Percentiles rank a stretch among this genome's conserved stretches.
These are phyloP conservation scores for Backusella mclennaniae DNA, from an alignment of 192 early-diverging fungal genomes.

Conservation along the genomic window DNA sequence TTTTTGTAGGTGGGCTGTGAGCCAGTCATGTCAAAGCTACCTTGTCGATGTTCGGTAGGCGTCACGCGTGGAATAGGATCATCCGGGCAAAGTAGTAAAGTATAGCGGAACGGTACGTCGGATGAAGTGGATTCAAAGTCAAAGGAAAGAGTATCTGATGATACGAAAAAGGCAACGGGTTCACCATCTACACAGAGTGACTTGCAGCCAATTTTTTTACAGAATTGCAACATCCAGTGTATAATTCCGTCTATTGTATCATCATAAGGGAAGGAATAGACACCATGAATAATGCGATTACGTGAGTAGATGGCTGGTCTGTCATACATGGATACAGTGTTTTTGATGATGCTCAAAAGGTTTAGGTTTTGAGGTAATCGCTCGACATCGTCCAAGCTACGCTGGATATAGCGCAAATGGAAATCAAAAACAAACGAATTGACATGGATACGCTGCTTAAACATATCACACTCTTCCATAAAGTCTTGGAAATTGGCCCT, in stretches of 20 bases:
- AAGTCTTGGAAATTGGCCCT: conserved; percentile 48
- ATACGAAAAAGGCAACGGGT: conserved; percentile 45
- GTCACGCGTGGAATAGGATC: not conserved
- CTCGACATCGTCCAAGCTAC: conserved; percentile 39
- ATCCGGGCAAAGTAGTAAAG: conserved; percentile 15
- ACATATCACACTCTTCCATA: conserved; percentile 55
- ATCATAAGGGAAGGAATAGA: conserved; percentile 28
- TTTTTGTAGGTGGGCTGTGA: not conserved
- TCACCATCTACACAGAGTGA: conserved; percentile 34
- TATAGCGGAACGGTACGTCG: conserved; percentile 15
- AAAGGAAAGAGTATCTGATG: conserved; percentile 28
- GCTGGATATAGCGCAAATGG: conserved; percentile 50
- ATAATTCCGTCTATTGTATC: conserved; percentile 9
- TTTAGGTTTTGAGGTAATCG: conserved; percentile 40
- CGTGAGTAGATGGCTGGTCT: conserved; percentile 48
- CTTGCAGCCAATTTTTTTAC: conserved; percentile 31
- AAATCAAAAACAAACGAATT: conserved; percentile 66
- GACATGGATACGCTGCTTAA: conserved; percentile 58
- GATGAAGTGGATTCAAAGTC: not conserved
- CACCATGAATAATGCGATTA: conserved; percentile 52
- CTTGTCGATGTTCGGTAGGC: not conserved
- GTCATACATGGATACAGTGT: conserved; percentile 44
- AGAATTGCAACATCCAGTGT: conserved; percentile 14
- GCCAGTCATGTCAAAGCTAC: conserved; percentile 5
- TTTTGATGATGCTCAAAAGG: conserved; percentile 46